phyloP scores from a whole-genome alignment of 225 moss, liverwort and hornwort species.

The Bryoerythrophyllum caledonicum region DNA sequence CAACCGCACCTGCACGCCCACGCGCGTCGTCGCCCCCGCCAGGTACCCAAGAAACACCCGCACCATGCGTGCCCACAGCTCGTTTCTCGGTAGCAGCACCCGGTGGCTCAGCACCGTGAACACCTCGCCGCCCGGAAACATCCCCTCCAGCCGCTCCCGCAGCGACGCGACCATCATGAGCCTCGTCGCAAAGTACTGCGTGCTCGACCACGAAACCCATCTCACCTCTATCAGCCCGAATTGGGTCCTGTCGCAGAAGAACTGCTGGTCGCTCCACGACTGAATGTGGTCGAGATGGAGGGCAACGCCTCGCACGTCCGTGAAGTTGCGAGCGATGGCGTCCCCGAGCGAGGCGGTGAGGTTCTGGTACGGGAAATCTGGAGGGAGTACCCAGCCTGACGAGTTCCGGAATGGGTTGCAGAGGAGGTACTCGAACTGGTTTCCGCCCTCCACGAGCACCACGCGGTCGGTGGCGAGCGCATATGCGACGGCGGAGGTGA shows the following conservation, averaged over 20 bases:
- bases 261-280: constrained; percentile 43
- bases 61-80: constrained; percentile 61
- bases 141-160: constrained; percentile 47
- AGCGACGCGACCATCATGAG: constrained; percentile 52
- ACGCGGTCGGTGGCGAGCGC: constrained; percentile 58
- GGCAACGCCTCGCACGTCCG: not conserved
- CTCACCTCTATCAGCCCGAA: constrained; percentile 28
- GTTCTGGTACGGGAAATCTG: constrained; percentile 34
- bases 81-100: constrained; percentile 58
- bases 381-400: constrained; percentile 59
- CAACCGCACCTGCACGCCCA: constrained; percentile 68
- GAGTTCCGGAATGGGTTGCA: constrained; percentile 59
- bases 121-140: constrained; percentile 21
- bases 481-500: constrained; percentile 58
- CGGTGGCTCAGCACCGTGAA: constrained; percentile 47
- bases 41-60: constrained; percentile 57
- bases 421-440: constrained; percentile 36
- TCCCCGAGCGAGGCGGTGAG: not conserved
- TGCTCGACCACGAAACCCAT: constrained; percentile 62
- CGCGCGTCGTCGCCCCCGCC: constrained; percentile 37
- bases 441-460: constrained; percentile 49
- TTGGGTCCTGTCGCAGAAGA: constrained; percentile 46
- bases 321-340: constrained; percentile 43
- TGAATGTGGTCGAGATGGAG: constrained; percentile 54
- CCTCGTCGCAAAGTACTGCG: constrained; percentile 51